Evolutionary conservation across 805 yeast genomes (phyloP).

Genomic region (Metschnikowia chrysomelidarum): DNA sequence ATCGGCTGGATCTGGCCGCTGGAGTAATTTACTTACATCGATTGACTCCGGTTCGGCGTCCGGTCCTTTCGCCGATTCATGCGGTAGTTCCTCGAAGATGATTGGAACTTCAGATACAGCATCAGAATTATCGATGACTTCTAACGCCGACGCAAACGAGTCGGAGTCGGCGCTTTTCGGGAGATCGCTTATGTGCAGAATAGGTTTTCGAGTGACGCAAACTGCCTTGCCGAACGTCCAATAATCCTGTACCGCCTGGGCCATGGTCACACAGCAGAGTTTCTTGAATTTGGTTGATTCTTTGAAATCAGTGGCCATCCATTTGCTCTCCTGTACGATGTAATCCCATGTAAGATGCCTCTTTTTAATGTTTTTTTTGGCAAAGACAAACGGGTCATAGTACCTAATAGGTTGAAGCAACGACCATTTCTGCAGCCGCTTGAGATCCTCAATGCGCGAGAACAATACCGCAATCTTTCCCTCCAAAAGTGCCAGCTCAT

Average conservation of each 20-base stretch:
- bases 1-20: conserved; percentile 27
- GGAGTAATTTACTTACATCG: conserved; percentile 35
- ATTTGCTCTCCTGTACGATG: conserved; percentile 71
- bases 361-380: conserved; percentile 23
- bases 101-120: background rate
- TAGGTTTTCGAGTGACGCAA: conserved; percentile 55
- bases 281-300: conserved; percentile 69
- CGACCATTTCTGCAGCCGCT: conserved; percentile 87
- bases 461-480: conserved; percentile 88
- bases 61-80: background rate
- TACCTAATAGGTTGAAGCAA: conserved; percentile 76
- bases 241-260: conserved; percentile 72
- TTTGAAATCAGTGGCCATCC: conserved; percentile 78
- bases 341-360: conserved; percentile 68
- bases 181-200: conserved; percentile 23
- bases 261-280: conserved; percentile 65
- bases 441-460: conserved; percentile 88
- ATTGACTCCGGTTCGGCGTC: conserved; percentile 22
- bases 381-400: conserved; percentile 57
- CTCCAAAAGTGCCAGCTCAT: conserved; percentile 80
- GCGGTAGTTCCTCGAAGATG: background rate
- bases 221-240: conserved; percentile 71
- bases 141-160: background rate
- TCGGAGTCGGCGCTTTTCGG: background rate
- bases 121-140: background rate